These are phyloP conservation scores for Solanum sejunctum DNA, from an alignment of 257 asterid species.

Conservation along the genomic window DNA sequence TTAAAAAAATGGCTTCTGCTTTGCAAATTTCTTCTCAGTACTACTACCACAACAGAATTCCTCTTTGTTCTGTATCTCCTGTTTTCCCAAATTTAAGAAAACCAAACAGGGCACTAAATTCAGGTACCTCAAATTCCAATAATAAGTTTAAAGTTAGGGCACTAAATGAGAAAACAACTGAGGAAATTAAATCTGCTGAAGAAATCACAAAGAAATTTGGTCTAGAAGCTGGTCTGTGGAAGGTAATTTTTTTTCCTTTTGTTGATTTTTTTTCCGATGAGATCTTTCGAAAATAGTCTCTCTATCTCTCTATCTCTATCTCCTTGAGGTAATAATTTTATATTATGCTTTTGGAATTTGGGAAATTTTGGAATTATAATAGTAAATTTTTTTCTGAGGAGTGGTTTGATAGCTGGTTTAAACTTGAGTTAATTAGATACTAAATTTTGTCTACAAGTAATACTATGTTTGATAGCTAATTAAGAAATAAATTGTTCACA, in stretches of 20 bases:
- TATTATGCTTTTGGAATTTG: no score
- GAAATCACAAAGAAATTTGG: constrained; percentile 80
- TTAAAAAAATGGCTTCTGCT: constrained; percentile 30
- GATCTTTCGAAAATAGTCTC: no score
- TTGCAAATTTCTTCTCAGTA: constrained; percentile 29
- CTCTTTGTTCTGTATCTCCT: neutral
- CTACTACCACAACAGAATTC: constrained; percentile 10
- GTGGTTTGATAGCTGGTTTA: no score
- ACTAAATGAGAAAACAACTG: constrained; percentile 60
- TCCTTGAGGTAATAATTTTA: no score
- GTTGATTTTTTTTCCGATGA: no score
- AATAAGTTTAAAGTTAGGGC: constrained; percentile 48
- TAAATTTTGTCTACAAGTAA: no score
- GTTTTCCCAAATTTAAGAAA: neutral
- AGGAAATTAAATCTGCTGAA: constrained; percentile 53
- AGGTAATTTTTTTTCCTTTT: constrained; percentile 22
- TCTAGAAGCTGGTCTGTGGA: constrained; percentile 36
- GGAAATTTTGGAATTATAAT: no score
- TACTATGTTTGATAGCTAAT: no score
- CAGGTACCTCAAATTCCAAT: constrained; percentile 5
- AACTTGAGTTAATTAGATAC: no score
- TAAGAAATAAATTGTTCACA: neutral
- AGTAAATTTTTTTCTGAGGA: no score
- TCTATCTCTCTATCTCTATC: no score
- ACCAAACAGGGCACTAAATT: neutral